Evolutionary conservation across 495 filamentous ascomycete genomes (phyloP).

Genomic region (Annulohypoxylon moriforme): DNA sequence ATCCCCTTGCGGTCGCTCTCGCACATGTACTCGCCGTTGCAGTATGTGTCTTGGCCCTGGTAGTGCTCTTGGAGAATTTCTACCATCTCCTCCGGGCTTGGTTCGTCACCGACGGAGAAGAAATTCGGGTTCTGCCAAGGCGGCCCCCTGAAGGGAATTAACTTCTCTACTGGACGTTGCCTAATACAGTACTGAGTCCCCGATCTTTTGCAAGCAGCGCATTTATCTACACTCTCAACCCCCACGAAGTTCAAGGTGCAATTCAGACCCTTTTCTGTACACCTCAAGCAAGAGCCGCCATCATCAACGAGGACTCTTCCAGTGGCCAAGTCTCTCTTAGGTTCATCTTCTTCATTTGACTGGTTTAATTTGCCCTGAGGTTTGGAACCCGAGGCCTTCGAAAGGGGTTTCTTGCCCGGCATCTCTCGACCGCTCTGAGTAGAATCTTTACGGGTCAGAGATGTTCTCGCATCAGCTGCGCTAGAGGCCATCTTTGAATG

Average conservation of each 20-base stretch:
- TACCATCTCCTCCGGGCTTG: conserved; percentile 12
- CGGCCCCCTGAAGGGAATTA: conserved; percentile 15
- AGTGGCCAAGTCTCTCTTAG: conserved; percentile 23
- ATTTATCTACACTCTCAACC: conserved; percentile 23
- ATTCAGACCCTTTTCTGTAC: conserved; percentile 39
- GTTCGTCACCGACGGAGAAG: conserved; percentile 13
- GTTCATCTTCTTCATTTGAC: background rate
- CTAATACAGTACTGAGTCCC: conserved; percentile 28
- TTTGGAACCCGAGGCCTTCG: background rate
- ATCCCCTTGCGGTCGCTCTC: background rate
- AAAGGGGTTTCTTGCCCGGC: background rate
- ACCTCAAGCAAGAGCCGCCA: conserved; percentile 35
- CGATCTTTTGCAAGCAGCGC: conserved; percentile 35
- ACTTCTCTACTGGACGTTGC: background rate
- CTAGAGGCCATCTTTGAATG: background rate
- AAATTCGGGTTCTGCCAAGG: conserved; percentile 45
- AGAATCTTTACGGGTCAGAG: background rate
- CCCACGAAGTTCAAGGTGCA: conserved; percentile 43
- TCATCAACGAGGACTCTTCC: conserved; percentile 31
- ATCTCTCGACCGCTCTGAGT: background rate
- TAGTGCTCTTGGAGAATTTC: conserved; percentile 29
- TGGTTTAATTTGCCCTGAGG: background rate
- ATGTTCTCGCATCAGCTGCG: background rate
- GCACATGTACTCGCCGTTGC: conserved; percentile 15
- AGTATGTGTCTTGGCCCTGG: conserved; percentile 13